Evolutionary conservation across 805 yeast genomes (phyloP).

Genomic region (Candida koratica): DNA sequence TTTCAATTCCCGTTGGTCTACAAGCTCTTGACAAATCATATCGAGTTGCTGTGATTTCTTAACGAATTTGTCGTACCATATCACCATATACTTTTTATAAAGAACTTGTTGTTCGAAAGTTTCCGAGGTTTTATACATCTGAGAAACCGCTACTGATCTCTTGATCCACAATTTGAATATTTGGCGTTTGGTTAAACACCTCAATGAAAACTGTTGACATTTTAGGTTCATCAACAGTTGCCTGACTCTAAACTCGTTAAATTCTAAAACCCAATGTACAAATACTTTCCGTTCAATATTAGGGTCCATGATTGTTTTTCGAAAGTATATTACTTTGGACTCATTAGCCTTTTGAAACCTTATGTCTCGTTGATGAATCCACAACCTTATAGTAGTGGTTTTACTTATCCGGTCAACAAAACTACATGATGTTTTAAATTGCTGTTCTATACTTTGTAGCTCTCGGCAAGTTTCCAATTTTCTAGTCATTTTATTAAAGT

Average conservation of each 20-base stretch:
- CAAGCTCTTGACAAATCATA: conserved; percentile 28
- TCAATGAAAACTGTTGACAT: conserved; percentile 2
- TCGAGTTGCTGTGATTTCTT: conserved; percentile 21
- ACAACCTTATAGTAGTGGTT: conserved; percentile 9
- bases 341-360: conserved; percentile 21
- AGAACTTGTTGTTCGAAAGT: conserved; percentile 19
- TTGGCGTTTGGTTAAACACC: conserved; percentile 5
- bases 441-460: neutral
- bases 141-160: neutral
- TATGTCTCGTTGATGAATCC: conserved; percentile 22
- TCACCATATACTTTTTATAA: conserved; percentile 25
- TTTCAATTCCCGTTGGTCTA: conserved; percentile 26
- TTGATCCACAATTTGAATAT: conserved; percentile 16
- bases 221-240: neutral
- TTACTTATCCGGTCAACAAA: neutral
- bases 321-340: conserved; percentile 18
- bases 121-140: conserved; percentile 14
- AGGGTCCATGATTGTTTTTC: conserved; percentile 14
- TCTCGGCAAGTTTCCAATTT: neutral
- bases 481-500: conserved; percentile 1
- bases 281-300: conserved; percentile 13
- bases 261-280: conserved; percentile 21
- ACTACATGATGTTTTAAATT: neutral
- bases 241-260: conserved; percentile 5
- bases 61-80: conserved; percentile 33